Evolutionary conservation across 2,329 filamentous ascomycete species (phyloP), one percentile per base, ranked within the genome.

Genomic region (Aspergillus tamarii): DNA sequence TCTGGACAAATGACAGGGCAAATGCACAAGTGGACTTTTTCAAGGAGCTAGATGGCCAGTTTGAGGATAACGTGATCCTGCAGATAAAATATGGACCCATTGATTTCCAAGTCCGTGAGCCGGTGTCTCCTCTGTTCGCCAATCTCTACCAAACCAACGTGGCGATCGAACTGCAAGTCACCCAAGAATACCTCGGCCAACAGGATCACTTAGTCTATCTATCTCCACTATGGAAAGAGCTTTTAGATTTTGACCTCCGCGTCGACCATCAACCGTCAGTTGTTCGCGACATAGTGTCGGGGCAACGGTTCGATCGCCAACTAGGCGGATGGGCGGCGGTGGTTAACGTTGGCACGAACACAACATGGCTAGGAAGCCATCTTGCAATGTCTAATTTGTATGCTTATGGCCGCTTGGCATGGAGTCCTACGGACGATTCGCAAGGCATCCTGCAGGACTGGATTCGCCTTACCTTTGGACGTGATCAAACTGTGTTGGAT

Each of bases 1-100:
- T 89, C 72, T 91, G 88, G 88, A 86, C 84, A 57, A 84, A 84
- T 1, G 90, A 92, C 72, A 85, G 90, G 2, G 90, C 89, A 1
- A 91, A 91, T 60, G 89, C 88, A 0, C 88, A 88, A 0, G 87
- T 91, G 0, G 81, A 91, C 1, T 90, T 86, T 75, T 91, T 92
- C 74, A 80, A 85, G 19, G 81, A 82, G 0, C 82, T 91, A 0
- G 89, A 92, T 69, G 85, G 83, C 6, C 74, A 88, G 64, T 92
- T 92, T 62, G 87, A 89, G 26, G 86, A 89, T 53, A 92, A 92
- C 54, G 89, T 91, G 0, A 82, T 92, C 0, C 82, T 92, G 2
- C 89, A 92, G 72, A 88, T 92, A 76, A 92, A 92, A 75, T 91
- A 89, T 66, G 89, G 90, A 0, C 89, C 89, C 0, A 91, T 91